Conservation (phyloP, 1,139 yeast species). For the Hyphopichia buzzinii region DNA sequence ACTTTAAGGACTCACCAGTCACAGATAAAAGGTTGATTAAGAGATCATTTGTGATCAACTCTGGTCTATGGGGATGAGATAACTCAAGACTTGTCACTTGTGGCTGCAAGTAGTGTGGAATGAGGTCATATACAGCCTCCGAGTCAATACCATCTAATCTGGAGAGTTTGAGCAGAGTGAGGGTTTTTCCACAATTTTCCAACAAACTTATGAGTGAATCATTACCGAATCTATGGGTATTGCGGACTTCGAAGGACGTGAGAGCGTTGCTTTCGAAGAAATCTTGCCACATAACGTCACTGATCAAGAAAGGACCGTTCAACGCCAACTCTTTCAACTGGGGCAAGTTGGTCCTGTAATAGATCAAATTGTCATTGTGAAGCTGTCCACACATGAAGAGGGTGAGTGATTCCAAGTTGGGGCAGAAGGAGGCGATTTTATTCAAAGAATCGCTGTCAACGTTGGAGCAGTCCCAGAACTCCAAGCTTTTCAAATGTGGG, state of each 20-base stretch:
- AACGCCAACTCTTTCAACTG: slow-evolving; percentile 53
- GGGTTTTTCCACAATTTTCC: slow-evolving; percentile 56
- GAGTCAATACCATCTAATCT: slow-evolving; percentile 70
- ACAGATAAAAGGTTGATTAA: slow-evolving; percentile 60
- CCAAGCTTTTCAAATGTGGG: slow-evolving; percentile 53
- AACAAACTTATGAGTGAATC: slow-evolving; percentile 63
- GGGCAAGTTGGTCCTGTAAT: slow-evolving; percentile 58
- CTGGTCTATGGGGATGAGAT: slow-evolving; percentile 64
- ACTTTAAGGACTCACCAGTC: slow-evolving; percentile 59
- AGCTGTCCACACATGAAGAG: slow-evolving; percentile 92
- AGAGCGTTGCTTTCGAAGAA: slow-evolving; percentile 51
- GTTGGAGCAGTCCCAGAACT: slow-evolving; percentile 92
- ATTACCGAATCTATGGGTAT: slow-evolving; percentile 80
- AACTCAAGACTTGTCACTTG: slow-evolving; percentile 60
- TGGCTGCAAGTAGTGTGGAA: slow-evolving; percentile 58
- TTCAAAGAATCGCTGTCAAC: slow-evolving; percentile 64
- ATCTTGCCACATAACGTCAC: slow-evolving; percentile 70
- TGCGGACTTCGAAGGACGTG: slow-evolving; percentile 56
- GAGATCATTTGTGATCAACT: slow-evolving; percentile 69
- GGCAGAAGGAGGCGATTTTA: slow-evolving; percentile 77
- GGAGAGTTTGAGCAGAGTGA: slow-evolving; percentile 51
- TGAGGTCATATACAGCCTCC: slow-evolving; percentile 55
- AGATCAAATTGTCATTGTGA: slow-evolving; percentile 69
- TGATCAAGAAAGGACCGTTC: slow-evolving; percentile 87
- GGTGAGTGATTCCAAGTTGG: slow-evolving; percentile 62